Evolutionary conservation across 371 early-diverging fungal genomes (phyloP).

Genomic region (Nematocida ausubeli): DNA sequence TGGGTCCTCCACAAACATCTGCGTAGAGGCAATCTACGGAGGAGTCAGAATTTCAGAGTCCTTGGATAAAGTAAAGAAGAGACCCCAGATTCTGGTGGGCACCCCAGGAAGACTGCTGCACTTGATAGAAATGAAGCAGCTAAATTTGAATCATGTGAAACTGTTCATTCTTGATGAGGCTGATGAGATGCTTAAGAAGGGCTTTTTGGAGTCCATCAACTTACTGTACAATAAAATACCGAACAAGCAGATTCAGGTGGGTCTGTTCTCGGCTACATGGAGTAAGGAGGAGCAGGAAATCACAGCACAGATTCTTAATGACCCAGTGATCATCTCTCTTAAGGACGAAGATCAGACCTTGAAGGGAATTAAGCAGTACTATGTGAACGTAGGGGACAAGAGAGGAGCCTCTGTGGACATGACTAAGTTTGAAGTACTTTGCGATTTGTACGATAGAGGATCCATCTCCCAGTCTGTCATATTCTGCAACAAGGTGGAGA

Average conservation of each 20-base stretch:
- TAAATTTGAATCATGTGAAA: constrained; percentile 81
- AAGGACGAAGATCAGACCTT: constrained; percentile 99
- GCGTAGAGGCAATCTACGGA: constrained; percentile 88
- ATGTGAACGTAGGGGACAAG: constrained; percentile 78
- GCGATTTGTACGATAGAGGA: constrained; percentile 85
- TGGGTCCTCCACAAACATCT: constrained; percentile 85
- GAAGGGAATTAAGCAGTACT: constrained; percentile 98
- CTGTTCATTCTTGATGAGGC: constrained; percentile 97
- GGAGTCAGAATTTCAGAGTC: constrained; percentile 86
- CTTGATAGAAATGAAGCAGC: constrained; percentile 82
- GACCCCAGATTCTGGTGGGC: constrained; percentile 87
- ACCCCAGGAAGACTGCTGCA: constrained; percentile 98
- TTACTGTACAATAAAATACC: constrained; percentile 81
- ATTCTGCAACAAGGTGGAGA: constrained; percentile 92
- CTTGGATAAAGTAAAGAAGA: constrained; percentile 75
- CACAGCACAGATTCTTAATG: constrained; percentile 85
- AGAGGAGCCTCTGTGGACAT: constrained; percentile 73
- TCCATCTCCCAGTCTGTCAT: constrained; percentile 95
- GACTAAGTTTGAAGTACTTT: constrained; percentile 78
- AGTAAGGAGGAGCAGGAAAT: constrained; percentile 91
- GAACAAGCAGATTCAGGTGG: constrained; percentile 84
- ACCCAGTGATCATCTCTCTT: constrained; percentile 92
- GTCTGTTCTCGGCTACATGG: constrained; percentile 92
- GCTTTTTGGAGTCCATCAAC: constrained; percentile 96
- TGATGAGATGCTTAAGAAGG: constrained; percentile 90